Evolutionary conservation across 257 asterid genomes (phyloP), one percentile per base, ranked within the genome.

Genomic region (Avicennia marina): DNA sequence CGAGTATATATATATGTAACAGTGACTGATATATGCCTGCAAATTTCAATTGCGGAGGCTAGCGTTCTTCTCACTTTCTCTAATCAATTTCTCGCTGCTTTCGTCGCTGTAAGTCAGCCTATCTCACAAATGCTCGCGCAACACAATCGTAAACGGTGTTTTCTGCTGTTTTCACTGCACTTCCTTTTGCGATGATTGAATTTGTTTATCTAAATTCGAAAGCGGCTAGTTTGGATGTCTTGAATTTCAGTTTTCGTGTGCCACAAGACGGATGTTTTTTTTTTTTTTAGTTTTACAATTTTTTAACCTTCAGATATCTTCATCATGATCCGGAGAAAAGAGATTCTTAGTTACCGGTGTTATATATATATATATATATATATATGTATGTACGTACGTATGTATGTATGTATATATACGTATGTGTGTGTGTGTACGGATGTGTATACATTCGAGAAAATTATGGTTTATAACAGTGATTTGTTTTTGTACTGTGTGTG

Each of bases 161-260:
- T 55, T 39, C 46, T 59, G 51, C n/a, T n/a, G 16, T 24, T 40
- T 52, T 3, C 29, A 6, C 7, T 44, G 3, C 13, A 18, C 38
- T 41, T 27, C 16, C 26, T 7, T 26, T 27, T 15, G 9, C 45
- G n/a, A 15, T 12, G 33, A 32, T 44, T 11, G 44, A 7, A 4
- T 38, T 40, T 15, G 2, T 62, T 38, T 33, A 25, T 27, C 31
- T 6, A n/a, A 34, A 26, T 41, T 42, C 18, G n/a, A 16, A 62
- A 56, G 11, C 56, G 11, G 17, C 9, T 38, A 6, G 34, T 15
- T 20, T n/a, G 53, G 26, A 52, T 67, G 46, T 11, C 27, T 52
- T 44, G 48, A 50, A 24, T 66, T 66, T 4, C 21, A 52, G 58
- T 6, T 68, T 60, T 55, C 58, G 33, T 57, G 68, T 44, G 57